Percentiles rank a stretch among this genome's conserved stretches.
Evolutionary conservation across 805 yeast species (phyloP).

Genomic region (Schwanniomyces vanrijiae): DNA sequence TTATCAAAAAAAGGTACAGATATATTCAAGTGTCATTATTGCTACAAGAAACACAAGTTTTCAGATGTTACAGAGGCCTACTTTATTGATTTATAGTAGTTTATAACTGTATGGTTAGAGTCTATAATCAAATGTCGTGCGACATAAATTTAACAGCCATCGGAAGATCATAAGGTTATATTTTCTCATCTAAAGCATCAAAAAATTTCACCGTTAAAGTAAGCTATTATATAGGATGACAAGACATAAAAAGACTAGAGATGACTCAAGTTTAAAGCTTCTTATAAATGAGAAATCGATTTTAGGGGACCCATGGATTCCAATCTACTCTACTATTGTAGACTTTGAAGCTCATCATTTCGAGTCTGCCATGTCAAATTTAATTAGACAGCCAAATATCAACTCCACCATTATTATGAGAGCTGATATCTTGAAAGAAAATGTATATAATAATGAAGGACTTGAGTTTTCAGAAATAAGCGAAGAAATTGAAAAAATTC

Average conservation of each 20-base stretch:
- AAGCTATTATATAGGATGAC: conserved; percentile 1
- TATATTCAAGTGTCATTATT: conserved; percentile 44
- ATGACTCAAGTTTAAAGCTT: conserved; percentile 7
- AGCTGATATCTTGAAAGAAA: conserved; percentile 73
- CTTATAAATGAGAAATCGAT: conserved; percentile 31
- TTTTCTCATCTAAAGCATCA: not conserved
- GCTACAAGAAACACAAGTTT: conserved; percentile 43
- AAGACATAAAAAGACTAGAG: conserved; percentile 5
- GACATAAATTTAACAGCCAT: not conserved
- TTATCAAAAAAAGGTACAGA: conserved; percentile 39
- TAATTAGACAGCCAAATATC: conserved; percentile 81
- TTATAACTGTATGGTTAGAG: not conserved
- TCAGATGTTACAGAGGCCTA: conserved; percentile 40
- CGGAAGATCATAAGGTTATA: not conserved
- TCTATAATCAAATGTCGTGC: not conserved
- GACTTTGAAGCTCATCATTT: conserved; percentile 58
- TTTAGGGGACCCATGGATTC: conserved; percentile 64
- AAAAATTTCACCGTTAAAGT: not conserved
- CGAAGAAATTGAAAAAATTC: conserved; percentile 24
- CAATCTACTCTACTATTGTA: conserved; percentile 49
- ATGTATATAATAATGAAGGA: conserved; percentile 37
- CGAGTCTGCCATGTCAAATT: conserved; percentile 72
- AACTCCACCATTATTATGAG: conserved; percentile 89
- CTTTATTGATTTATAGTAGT: conserved; percentile 33
- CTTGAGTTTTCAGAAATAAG: conserved; percentile 26